Conservation (phyloP, 495 filamentous ascomycete genomes). For the Podospora pseudoanserina region DNA sequence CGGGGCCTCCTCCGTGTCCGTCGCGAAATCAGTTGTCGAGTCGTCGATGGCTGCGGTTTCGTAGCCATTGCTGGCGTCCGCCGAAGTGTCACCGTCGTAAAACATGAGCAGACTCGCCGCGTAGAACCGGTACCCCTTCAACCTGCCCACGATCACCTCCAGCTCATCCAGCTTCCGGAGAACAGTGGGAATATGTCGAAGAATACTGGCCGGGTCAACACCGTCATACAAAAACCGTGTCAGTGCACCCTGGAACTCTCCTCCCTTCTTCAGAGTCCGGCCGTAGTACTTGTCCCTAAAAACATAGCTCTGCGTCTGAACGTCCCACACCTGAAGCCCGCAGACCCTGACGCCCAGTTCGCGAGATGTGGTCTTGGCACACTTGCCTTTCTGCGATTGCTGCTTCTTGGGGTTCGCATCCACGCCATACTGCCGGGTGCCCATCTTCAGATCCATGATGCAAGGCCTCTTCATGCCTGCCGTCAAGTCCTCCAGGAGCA, state of each 20-base stretch:
- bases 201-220: constrained; percentile 69
- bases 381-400: constrained; percentile 87
- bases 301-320: constrained; percentile 71
- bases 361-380: constrained; percentile 84
- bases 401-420: constrained; percentile 90
- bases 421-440: constrained; percentile 96
- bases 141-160: constrained; percentile 72
- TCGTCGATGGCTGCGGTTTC: constrained; percentile 47
- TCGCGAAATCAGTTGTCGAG: constrained; percentile 46
- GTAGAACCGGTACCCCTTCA: constrained; percentile 90
- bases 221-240: constrained; percentile 90
- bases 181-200: constrained; percentile 80
- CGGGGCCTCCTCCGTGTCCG: constrained; percentile 47
- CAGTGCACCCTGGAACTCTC: constrained; percentile 85
- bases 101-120: constrained; percentile 91
- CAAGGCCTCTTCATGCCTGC: constrained; percentile 95
- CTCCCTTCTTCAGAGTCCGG: constrained; percentile 79
- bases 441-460: constrained; percentile 98
- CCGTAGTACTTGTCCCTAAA: constrained; percentile 99
- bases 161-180: constrained; percentile 76
- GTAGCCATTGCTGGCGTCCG: constrained; percentile 16
- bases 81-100: constrained; percentile 75
- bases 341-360: constrained; percentile 90
- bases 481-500: constrained; percentile 93
- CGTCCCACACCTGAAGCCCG: constrained; percentile 94